A percentile compares a stretch with the other conserved stretches of the same genome.
phyloP scores from a whole-genome alignment of 2,329 filamentous ascomycete species.

The Paraphoma sp. region DNA sequence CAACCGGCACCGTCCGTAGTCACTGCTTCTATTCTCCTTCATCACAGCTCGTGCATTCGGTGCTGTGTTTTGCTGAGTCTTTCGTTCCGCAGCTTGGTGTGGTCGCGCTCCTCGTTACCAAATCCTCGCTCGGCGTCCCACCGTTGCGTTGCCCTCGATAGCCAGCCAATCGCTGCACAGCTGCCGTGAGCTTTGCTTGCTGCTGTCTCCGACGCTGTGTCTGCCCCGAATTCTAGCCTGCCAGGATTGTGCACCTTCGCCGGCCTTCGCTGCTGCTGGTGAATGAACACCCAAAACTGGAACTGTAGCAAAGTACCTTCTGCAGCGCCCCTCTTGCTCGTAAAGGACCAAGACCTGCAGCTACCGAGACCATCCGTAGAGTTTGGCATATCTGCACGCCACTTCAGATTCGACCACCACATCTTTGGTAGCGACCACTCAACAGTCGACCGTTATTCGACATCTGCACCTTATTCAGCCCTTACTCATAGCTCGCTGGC shows the following conservation, averaged over 20 bases:
- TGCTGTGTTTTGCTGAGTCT: conserved; percentile 9
- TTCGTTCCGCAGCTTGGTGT: conserved; percentile 7
- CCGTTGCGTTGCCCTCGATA: conserved; percentile 13
- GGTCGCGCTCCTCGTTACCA: conserved; percentile 12
- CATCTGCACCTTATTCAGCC: background rate
- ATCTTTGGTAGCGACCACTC: background rate
- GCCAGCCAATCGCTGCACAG: conserved; percentile 33
- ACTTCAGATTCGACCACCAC: background rate
- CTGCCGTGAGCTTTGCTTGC: conserved; percentile 23
- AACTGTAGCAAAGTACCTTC: background rate
- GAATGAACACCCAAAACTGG: conserved; percentile 22
- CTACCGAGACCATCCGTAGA: conserved; percentile 20
- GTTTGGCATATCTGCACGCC: background rate
- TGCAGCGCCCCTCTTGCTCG: background rate
- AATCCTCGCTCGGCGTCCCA: conserved; percentile 10
- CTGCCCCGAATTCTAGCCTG: conserved; percentile 34
- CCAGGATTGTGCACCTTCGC: conserved; percentile 21
- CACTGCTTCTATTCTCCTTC: conserved; percentile 8
- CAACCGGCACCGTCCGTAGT: conserved; percentile 2
- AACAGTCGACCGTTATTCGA: background rate
- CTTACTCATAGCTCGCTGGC: background rate
- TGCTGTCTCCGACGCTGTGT: conserved; percentile 38
- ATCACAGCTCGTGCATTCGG: conserved; percentile 19
- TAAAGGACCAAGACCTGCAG: conserved; percentile 12
- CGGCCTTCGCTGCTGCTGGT: conserved; percentile 24